Percentiles rank a stretch among this genome's conserved stretches.
phyloP scores from a whole-genome alignment of 768 basidiomycete species.

The Termitomyces sp. region DNA sequence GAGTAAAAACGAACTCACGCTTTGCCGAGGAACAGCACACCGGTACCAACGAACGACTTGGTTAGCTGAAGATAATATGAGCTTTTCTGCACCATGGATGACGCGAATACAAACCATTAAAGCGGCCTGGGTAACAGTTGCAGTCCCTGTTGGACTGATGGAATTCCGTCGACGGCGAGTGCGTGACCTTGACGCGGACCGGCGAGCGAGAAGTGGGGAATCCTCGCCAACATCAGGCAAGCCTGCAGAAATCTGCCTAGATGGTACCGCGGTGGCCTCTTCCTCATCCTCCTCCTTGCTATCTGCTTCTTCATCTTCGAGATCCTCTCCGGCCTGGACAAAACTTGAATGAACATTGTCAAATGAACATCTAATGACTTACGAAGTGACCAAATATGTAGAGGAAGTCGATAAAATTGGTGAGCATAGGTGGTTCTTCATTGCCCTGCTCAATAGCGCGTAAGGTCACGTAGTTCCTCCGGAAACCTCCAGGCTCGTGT shows the following conservation, averaged over 20 bases:
- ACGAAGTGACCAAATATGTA: slow-evolving; percentile 96
- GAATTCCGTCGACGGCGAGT: slow-evolving; percentile 51
- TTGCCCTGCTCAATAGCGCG: slow-evolving; percentile 63
- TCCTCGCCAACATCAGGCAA: slow-evolving; percentile 37
- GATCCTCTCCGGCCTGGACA: slow-evolving; percentile 80
- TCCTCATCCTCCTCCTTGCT: slow-evolving; percentile 68
- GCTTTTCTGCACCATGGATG: background rate
- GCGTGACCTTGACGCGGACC: slow-evolving; percentile 41
- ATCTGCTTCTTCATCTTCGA: slow-evolving; percentile 83
- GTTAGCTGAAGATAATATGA: slow-evolving; percentile 49
- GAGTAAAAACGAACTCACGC: slow-evolving; percentile 47
- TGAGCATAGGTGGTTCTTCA: slow-evolving; percentile 59
- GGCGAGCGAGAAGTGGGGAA: slow-evolving; percentile 46
- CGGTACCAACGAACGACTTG: slow-evolving; percentile 94
- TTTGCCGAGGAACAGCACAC: slow-evolving; percentile 92
- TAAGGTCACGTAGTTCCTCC: slow-evolving; percentile 79
- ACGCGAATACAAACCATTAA: slow-evolving; percentile 63
- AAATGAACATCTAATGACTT: slow-evolving; percentile 25
- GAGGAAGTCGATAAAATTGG: slow-evolving; percentile 93
- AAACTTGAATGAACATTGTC: background rate
- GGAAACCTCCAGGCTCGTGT: slow-evolving; percentile 92
- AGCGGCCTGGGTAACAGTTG: slow-evolving; percentile 86
- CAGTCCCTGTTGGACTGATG: slow-evolving; percentile 71
- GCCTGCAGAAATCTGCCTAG: slow-evolving; percentile 12
- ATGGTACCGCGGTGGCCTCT: slow-evolving; percentile 18